Base-by-base conservation (phyloP, 2,329 filamentous ascomycete species). In the Xylariales sp. region DNA sequence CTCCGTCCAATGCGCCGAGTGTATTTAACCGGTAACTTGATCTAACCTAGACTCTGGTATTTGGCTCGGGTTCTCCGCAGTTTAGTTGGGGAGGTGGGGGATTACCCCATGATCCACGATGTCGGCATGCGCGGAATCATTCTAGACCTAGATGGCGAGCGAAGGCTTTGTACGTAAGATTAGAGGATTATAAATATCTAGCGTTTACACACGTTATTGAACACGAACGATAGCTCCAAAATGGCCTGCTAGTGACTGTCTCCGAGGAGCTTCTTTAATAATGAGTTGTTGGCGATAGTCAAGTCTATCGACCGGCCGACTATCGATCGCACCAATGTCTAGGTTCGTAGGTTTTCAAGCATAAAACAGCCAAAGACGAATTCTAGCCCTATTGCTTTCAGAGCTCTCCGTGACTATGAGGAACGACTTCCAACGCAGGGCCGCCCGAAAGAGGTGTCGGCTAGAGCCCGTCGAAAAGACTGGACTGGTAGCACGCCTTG, bases 21-120 rank as follows among this genome's bases (percentile, higher is more conserved):
- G 48, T 46, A 69, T 69, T 66, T 69, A 69, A 60, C 66, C 66
- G 63, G 62, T 30, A 18, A 23, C 23, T 23, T 23, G 36, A 48
- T 8, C 58, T 12, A 36, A 56, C 43, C 43, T 14, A 49, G 6
- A 36, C 5, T 58, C 16, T 41, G 34, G 7, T 41, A 23, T 63
- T 14, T 54, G 18, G 62, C 58, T 53, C 55, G 43, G 58, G 48
- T 48, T 54, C 64, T 66, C 64, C 59, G 64, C 64, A 58, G 9
- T 41, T 53, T n/a, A 16, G 6, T 49, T 55, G 48, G 14, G 30
- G 50, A 36, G 41, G 18, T 50, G 28, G 39, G 58, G 58, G 18
- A 23, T 50, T 56, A 53, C 34, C 36, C 39, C 41, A 9, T 45
- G 49, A 55, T 55, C 41, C 49, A 55, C 28, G 59, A 54, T 39